A percentile compares a stretch with the other conserved stretches of the same genome.
phyloP scores from a whole-genome alignment of 2,329 filamentous ascomycete species.

The Penicillium capsulatum region DNA sequence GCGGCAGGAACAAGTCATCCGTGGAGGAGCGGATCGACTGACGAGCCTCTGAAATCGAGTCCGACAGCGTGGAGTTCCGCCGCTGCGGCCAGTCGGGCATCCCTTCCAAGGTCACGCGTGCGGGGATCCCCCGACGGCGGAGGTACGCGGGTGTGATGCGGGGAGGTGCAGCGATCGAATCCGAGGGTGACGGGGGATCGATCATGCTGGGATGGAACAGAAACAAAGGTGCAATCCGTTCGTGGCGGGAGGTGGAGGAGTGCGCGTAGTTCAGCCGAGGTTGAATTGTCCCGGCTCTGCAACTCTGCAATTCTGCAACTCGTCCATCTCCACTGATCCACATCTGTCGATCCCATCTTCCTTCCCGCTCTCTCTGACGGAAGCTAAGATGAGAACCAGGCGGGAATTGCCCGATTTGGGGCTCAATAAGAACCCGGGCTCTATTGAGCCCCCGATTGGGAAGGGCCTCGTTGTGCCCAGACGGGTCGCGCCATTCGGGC shows the following conservation, averaged over 20 bases:
- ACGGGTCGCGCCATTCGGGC: too few relatives aligned
- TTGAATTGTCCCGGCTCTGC: conserved; percentile 6
- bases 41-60: conserved; percentile 65
- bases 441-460: conserved; percentile 27
- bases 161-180: conserved; percentile 8
- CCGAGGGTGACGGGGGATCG: conserved; percentile 10
- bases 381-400: too few relatives aligned
- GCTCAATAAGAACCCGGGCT: conserved; percentile 1
- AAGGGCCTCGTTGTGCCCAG: not conserved
- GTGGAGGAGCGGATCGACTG: conserved; percentile 62
- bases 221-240: conserved; percentile 5
- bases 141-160: conserved; percentile 20
- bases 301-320: too few relatives aligned
- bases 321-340: too few relatives aligned
- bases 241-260: too few relatives aligned
- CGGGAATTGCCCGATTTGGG: not conserved
- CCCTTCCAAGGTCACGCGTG: conserved; percentile 37
- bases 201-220: conserved; percentile 8
- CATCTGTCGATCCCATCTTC: too few relatives aligned
- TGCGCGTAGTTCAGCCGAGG: conserved; percentile 11
- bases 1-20: conserved; percentile 63
- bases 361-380: too few relatives aligned
- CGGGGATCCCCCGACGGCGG: conserved; percentile 36
- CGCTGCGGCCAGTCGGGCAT: conserved; percentile 45
- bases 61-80: conserved; percentile 74